Evolutionary conservation across 2,329 filamentous ascomycete genomes (phyloP), one percentile per base, ranked within the genome.

Genomic region (Cladosporium oxysporum): DNA sequence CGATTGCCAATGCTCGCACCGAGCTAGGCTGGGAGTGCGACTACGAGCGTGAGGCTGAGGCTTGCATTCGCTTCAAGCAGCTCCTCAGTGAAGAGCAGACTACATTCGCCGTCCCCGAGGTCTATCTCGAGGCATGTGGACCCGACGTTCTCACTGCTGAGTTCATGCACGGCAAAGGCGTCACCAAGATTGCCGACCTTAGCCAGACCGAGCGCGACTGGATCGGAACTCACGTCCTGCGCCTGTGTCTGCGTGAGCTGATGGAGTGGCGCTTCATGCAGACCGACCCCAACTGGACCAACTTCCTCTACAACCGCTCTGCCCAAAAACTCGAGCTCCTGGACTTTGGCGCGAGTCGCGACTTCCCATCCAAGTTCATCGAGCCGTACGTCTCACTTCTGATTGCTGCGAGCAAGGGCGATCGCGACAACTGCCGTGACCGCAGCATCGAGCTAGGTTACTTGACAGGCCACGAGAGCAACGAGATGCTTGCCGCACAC

Each of bases 261-360:
- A 90, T 90, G 69, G 92, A 97, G 79, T 98, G 97, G 86, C 89
- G 85, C 67, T 98, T 96, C 82, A 99, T 99, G 95, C 95, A 99
- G 81, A 99, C 95, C 5, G 95, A 99, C 76, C 95, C 95, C 49
- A 99, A 99, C 83, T 99, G 95, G 95, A 98, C 94, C 37, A 99
- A 99, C 79, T 99, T 99, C 78, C 84, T 98, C 23, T 99, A 92
- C 83, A 95, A 98, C 73, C 82, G 88, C 1, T 72, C 82, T 23
- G 87, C 84, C 4, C 68, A 72, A 65, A 90, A 88, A 74, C 88
- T 99, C 16, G 93, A 97, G 78, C 86, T 99, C 0, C 88, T 99
- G 62, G 96, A 99, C 79, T 99, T 99, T 78, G 95, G 95, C 66
- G 95, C 95, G 41, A 93, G 90, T 23, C 86, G 95, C 72, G 94